Evolutionary conservation across 148 eudicot species (phyloP), one percentile per base, ranked within the genome.

Genomic region (Arctostaphylos glauca): DNA sequence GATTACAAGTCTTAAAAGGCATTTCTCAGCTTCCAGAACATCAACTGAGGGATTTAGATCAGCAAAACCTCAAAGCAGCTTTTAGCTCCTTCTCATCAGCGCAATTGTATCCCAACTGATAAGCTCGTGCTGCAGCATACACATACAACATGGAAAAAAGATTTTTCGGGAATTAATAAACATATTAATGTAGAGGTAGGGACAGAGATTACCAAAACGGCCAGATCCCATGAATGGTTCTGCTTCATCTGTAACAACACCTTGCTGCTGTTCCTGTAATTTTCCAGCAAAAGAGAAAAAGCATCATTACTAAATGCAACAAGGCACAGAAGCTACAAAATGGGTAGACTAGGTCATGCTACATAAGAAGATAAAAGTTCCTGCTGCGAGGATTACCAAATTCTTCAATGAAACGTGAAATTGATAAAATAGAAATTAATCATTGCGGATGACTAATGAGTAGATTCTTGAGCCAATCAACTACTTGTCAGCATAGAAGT

Each of bases 141-240:
- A 74, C 9, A 64, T 25, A 53, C n/a, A 60, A 64, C 47, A 76
- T 66, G 48, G 58, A 43, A 19, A 53, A 41, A 77, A 46, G 64
- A 54, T 23, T n/a, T 48, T 10, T 10, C 12, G 18, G n/a, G 19
- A 49, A 38, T 18, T 41, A 9, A 46, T 41, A 74, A 74, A 9
- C 23, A n/a, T 48, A 64, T 23, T 14, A 23, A 5, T 46, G n/a
- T 4, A 52, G 44, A 80, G 75, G 71, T n/a, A 73, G 9, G 12
- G 31, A 50, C 15, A 82, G 16, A 47, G 7, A 59, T 8, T 96
- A 96, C 99, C 99, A 74, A 94, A 93, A 84, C 97, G 97, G 66
- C 97, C 99, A 83, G 98, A 89, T 86, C 99, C 99, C 98, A 94
- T 93, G 83, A 94, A 96, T 80, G 99, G 99, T 86, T 96, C 99